These are phyloP conservation scores for Thraustochytrium striatum DNA, from an alignment of 352 stramenopile genomes.

Conservation along the genomic window DNA sequence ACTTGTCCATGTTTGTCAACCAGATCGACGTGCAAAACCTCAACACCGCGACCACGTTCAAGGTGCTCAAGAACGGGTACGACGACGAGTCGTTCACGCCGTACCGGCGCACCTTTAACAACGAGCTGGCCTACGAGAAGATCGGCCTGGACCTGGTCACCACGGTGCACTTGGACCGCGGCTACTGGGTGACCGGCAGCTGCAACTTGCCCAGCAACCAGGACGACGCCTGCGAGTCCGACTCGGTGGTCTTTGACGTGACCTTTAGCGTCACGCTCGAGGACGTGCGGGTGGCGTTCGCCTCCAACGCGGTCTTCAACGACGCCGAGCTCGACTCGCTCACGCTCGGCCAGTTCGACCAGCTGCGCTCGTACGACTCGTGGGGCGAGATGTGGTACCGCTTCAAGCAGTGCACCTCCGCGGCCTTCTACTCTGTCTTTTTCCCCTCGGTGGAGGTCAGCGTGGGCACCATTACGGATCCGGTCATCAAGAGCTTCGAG, in stretches of 20 bases:
- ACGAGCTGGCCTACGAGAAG: conserved; percentile 12
- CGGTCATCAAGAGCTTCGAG: neutral
- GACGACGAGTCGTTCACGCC: neutral
- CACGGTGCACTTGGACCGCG: neutral
- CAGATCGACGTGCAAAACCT: neutral
- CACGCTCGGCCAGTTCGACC: neutral
- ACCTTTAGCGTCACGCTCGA: neutral
- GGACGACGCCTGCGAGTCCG: neutral
- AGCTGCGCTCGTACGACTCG: neutral
- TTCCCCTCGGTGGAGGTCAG: neutral
- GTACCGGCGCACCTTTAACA: conserved; percentile 10
- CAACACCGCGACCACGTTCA: conserved; percentile 19
- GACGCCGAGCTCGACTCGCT: neutral
- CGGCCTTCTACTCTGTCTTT: neutral
- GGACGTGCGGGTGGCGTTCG: neutral
- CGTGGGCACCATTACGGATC: neutral
- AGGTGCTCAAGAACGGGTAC: neutral
- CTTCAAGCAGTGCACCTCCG: neutral
- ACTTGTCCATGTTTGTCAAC: neutral
- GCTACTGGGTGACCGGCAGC: conserved; percentile 34
- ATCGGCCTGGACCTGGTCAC: neutral
- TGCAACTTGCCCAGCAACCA: neutral
- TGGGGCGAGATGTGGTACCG: neutral
- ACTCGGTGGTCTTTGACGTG: neutral
- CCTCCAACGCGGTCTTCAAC: neutral